Percentiles rank a stretch among this genome's conserved stretches.
Evolutionary conservation across 495 filamentous ascomycete species (phyloP).

Genomic region (Tuber calosporum): DNA sequence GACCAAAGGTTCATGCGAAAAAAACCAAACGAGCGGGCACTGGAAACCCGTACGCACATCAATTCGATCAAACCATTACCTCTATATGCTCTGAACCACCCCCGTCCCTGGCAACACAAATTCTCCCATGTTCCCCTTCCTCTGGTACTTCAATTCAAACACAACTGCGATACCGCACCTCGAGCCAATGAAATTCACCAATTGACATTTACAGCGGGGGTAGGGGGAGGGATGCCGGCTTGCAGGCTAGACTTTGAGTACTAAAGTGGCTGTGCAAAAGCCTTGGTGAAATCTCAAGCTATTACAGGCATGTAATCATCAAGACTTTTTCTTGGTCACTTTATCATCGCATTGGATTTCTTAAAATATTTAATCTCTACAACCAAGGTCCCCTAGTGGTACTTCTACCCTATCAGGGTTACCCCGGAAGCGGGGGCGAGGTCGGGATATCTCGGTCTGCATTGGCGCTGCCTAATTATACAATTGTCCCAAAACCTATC

Average conservation of each 20-base stretch:
- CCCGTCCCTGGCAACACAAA: not conserved
- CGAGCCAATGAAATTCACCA: not conserved
- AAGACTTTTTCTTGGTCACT: too few species aligned
- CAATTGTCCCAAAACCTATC: not conserved
- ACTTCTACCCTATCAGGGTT: not conserved
- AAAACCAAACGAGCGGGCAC: not conserved
- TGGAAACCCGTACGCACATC: not conserved
- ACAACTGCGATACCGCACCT: not conserved
- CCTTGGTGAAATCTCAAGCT: too few species aligned
- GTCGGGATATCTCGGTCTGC: not conserved
- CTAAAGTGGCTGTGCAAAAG: too few species aligned
- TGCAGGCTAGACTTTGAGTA: not conserved
- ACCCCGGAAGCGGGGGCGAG: not conserved
- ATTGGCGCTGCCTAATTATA: not conserved
- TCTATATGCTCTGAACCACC: not conserved
- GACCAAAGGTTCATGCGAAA: conserved; percentile 1
- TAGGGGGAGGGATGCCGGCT: not conserved
- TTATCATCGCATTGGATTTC: too few species aligned
- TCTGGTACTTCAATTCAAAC: not conserved
- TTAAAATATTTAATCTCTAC: not conserved
- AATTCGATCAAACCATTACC: not conserved
- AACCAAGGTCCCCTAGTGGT: not conserved
- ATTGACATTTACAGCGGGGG: not conserved
- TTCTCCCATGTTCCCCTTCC: not conserved
- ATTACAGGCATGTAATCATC: too few species aligned